Base-by-base conservation (phyloP, 257 asterid genomes). In the Perilla frutescens region DNA sequence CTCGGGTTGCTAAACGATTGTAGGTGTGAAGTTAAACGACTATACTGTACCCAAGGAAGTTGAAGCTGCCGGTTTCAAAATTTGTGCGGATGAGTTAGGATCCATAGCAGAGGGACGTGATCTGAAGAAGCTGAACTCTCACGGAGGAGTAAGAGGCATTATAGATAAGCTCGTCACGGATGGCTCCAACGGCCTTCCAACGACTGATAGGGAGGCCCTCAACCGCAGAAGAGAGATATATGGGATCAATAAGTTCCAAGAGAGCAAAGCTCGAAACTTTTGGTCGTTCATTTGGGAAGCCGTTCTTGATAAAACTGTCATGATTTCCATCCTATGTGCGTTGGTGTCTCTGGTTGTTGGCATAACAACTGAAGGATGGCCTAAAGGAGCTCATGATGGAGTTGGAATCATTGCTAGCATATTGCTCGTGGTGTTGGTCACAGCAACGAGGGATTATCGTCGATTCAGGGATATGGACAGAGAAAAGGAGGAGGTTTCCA, bases 291-390 rank as follows among this genome's bases (percentile, higher is more conserved):
- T 92, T 12, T 90, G 87, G 88, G 96, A 92, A 74, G 96, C 98
- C 63, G 94, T 92, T 73, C 96, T 90, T 44, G 98, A 92, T 72
- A 90, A 84, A 87, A 92, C 98, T 13, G 91, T 92, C 37, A 90
- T 90, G 98, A 20, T 20, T 20, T 20, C 26, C 26, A 92, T 92
- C 74, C 98, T 92, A 32, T 92, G 96, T 51, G 98, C 98, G 0
- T 69, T 88, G 7, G 90, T 88, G 72, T 92, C 98, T 32, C 79
- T 92, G 10, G 59, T 90, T 5, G 96, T 92, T 37, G 98, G 98
- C 53, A 80, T 92, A 55, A 94, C 96, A 34, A 92, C 93, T 1
- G 96, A 92, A 69, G 98, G 96, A 70, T 92, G 98, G 98, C 96
- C 98, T 1, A 81, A 67, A 53, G 98, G 98, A 4, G 91, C 98